phyloP scores from a whole-genome alignment of 106 monocot genomes.

The Ottelia alismoides region DNA sequence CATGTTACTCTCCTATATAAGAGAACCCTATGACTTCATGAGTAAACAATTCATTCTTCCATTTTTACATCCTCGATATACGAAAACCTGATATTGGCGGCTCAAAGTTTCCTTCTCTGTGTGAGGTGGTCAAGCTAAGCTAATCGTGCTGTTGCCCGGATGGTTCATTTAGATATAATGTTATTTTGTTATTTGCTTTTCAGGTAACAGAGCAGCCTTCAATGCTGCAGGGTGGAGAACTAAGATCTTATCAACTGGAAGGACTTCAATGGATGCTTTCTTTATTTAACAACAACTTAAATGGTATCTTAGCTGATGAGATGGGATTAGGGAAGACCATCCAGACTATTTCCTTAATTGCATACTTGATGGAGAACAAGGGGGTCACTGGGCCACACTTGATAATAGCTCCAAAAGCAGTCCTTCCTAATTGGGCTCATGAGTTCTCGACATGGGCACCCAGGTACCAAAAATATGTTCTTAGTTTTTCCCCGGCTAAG shows the following conservation, averaged over 20 bases:
- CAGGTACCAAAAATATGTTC: no score
- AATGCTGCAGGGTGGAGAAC: conserved; percentile 79
- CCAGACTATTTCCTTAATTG: conserved; percentile 82
- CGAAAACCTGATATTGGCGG: no score
- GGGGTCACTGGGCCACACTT: conserved; percentile 81
- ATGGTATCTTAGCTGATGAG: conserved; percentile 99
- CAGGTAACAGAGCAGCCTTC: conserved; percentile 93
- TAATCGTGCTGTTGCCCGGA: no score
- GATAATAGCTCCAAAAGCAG: conserved; percentile 95
- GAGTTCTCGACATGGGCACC: conserved; percentile 97
- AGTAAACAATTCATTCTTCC: no score
- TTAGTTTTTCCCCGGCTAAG: background rate
- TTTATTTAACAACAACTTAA: conserved; percentile 94
- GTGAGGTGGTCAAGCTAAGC: no score
- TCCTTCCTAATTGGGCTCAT: conserved; percentile 87
- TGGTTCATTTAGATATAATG: no score
- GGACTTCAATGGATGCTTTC: conserved; percentile 99
- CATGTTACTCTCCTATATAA: no score
- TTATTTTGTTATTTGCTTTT: no score
- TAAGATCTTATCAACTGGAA: conserved; percentile 93
- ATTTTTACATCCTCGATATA: no score
- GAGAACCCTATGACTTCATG: no score
- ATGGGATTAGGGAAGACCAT: conserved; percentile 99
- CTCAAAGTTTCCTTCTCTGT: no score
- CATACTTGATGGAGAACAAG: conserved; percentile 88